Evolutionary conservation across 129 eudicot genomes (phyloP), one percentile per base, ranked within the genome.

Genomic region (Logfia minima): DNA sequence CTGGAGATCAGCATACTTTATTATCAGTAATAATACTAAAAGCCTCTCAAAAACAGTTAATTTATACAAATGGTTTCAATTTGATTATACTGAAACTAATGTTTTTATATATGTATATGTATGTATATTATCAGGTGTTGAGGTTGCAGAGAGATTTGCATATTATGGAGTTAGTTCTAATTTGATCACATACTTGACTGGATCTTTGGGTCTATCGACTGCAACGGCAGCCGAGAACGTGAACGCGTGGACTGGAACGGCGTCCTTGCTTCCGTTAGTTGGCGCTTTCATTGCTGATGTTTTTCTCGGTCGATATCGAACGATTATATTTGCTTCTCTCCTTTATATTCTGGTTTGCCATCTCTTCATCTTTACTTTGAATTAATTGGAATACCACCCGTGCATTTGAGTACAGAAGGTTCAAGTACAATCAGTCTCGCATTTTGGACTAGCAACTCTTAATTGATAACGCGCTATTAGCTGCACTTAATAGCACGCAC

Each of bases 251-350:
- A 34, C 87, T 9, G 97, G 97, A 21, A 56, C 86, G 67, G 81
- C 88, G 21, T 64, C 84, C 55, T 90, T 92, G 48, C 73, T 86
- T 70, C 97, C 96, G 4, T 70, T 92, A 19, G 21, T 87, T 53
- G 97, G 96, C 14, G 97, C 90, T 23, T 84, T 89, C 23, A 2
- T 92, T 64, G 92, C 97, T 34, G 97, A 92, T 70, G 85, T 87
- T 1, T 87, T 79, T 74, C 71, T 85, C 2, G 97, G 97, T 16
- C 88, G 92, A 34, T 89, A 83, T 68, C 84, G 82, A 8, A 92
- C 83, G 31, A 87, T 92, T n/a, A 72, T 85, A 58, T 29, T 78
- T 6, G 84, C 97, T 71, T 92, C 97, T 43, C 18, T 92, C 9
- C 83, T 92, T 7, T 89, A 89, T 72, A 74, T 87, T 51, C 71